Evolutionary conservation across 176 grass and related monocot species (phyloP), one percentile per base, ranked within the genome.

Genomic region (Themeda triandra): DNA sequence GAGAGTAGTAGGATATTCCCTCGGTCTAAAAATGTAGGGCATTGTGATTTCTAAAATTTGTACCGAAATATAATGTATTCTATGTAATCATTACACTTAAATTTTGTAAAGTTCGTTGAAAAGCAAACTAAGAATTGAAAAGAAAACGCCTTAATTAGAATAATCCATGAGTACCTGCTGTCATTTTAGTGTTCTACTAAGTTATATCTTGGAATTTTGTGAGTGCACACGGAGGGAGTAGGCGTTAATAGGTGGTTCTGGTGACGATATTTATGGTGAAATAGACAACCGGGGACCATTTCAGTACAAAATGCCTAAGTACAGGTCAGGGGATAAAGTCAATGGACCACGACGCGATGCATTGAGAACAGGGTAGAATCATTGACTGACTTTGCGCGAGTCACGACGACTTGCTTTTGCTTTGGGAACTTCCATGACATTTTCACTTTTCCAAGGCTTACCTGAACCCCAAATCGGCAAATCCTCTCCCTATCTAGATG

Each of bases 351-450:
- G 41, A 42, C 13, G 41, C 11, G 36, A 37, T 37, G 36, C n/a
- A 37, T 4, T 2, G 4, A 11, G 80, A 75, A 21, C 75, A 84
- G 73, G 41, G 13, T 30, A 42, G n/a, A 19, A 48, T 59, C 75
- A 80, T 80, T 89, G 82, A 80, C 87, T 69, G 82, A 80, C 87
- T 81, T 85, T 17, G 72, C 64, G 27, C 37, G 37, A 39, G 40
- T 46, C 30, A 21, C 13, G 29, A n/a, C 71, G 58, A 27, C 66
- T 21, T 2, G 45, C 21, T 44, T 44, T 6, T 44, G 10, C 44
- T 4, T 46, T 15, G 66, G 63, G 29, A 46, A 83, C 35, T 71
- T 83, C 37, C 40, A 76, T 10, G 1, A 62, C 63, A 76, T 36
- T 80, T 85, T 40, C 82, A 76, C 71, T 54, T 54, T 41, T 33